phyloP scores from a whole-genome alignment of 2,329 filamentous ascomycete genomes.

The Xylaria sp. region DNA sequence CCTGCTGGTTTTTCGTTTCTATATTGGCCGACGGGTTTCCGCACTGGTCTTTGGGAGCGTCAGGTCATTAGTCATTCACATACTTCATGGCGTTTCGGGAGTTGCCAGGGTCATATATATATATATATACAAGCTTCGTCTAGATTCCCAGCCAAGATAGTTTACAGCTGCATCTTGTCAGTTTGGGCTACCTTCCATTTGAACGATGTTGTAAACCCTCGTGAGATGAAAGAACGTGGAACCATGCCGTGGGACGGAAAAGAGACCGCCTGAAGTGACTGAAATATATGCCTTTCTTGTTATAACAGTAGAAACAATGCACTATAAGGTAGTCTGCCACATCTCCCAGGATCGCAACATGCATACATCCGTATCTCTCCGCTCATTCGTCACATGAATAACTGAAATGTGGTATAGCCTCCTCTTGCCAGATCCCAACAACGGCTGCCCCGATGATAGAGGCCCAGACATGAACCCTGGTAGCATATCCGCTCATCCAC shows the following conservation, averaged over 20 bases:
- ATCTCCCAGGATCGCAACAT: neutral
- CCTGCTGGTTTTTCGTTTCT: too few relatives aligned
- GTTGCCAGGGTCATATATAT: neutral
- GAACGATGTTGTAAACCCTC: too few relatives aligned
- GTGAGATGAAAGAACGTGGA: too few relatives aligned
- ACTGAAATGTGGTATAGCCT: neutral
- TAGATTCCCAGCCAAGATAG: too few relatives aligned
- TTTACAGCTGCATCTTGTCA: too few relatives aligned
- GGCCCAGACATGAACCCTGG: neutral
- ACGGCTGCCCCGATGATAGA: neutral
- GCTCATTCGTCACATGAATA: neutral
- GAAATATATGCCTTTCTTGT: neutral
- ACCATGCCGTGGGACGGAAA: neutral
- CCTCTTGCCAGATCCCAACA: neutral
- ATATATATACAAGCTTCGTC: neutral
- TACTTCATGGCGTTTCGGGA: neutral
- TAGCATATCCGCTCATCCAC: neutral
- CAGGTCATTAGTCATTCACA: neutral
- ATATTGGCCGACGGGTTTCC: too few relatives aligned
- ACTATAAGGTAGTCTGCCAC: neutral
- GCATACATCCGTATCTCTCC: neutral
- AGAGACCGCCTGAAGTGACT: neutral
- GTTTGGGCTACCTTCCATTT: too few relatives aligned
- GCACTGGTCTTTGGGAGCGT: neutral
- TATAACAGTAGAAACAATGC: neutral